Conservation (phyloP, 108 stramenopile genomes). For the Stephanodiscus triporus region DNA sequence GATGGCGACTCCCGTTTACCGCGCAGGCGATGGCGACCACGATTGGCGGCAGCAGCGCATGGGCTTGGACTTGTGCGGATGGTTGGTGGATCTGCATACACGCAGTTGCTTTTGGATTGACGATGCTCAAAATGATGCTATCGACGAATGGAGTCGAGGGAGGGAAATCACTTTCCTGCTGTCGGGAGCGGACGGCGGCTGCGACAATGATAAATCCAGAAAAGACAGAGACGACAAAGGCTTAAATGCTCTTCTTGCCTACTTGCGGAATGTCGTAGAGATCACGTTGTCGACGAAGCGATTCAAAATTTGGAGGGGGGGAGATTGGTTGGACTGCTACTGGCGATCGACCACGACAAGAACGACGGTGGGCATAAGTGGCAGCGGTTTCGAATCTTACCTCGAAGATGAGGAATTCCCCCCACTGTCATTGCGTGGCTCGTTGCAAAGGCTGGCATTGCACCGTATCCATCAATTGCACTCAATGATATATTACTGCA, state of each 20-base stretch:
- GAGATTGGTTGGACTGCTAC: conserved; percentile 11
- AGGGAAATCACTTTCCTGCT: conserved; percentile 29
- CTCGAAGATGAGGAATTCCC: conserved; percentile 3
- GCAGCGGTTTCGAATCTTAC: neutral
- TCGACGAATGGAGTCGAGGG: conserved; percentile 3
- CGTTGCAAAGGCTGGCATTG: conserved; percentile 39
- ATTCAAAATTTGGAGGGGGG: conserved; percentile 30
- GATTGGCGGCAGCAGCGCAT: conserved; percentile 1
- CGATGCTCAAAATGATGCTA: neutral
- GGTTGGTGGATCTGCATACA: conserved; percentile 52
- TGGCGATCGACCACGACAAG: conserved; percentile 16
- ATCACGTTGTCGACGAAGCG: conserved; percentile 22
- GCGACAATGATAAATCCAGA: neutral
- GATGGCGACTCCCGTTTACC: neutral
- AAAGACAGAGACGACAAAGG: neutral
- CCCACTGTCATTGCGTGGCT: conserved; percentile 17
- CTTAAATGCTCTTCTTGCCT: conserved; percentile 15
- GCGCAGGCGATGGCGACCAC: neutral
- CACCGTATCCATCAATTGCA: conserved; percentile 55
- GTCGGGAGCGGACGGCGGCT: neutral
- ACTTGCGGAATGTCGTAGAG: conserved; percentile 23
- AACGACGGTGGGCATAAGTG: neutral
- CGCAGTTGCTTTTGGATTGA: conserved; percentile 55
- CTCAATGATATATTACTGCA: conserved; percentile 53
- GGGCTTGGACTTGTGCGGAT: conserved; percentile 44